A percentile compares a stretch with the other conserved stretches of the same genome.
Evolutionary conservation across 495 filamentous ascomycete species (phyloP).

Genomic region (Lepidopterella palustris): DNA sequence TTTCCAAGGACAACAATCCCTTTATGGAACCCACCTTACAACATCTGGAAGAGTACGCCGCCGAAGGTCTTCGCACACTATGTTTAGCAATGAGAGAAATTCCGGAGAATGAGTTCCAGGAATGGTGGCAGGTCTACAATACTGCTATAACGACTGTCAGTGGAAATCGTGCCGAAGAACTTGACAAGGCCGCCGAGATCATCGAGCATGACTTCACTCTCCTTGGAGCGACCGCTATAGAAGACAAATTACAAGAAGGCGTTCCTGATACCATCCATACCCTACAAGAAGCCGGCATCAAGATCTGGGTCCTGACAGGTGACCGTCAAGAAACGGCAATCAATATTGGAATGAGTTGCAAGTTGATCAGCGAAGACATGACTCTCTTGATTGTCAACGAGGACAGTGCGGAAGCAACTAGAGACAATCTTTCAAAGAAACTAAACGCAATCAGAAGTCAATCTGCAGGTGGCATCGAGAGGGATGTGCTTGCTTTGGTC

Average conservation of each 20-base stretch:
- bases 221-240: slow-evolving; percentile 93
- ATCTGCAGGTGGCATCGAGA: slow-evolving; percentile 62
- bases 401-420: slow-evolving; percentile 64
- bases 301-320: slow-evolving; percentile 97
- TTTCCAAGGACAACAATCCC: slow-evolving; percentile 64
- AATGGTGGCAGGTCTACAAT: slow-evolving; percentile 84
- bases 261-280: slow-evolving; percentile 99
- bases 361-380: slow-evolving; percentile 98
- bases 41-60: slow-evolving; percentile 96
- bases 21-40: slow-evolving; percentile 80
- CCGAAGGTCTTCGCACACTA: slow-evolving; percentile 89
- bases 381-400: slow-evolving; percentile 95
- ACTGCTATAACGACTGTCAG: slow-evolving; percentile 86
- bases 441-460: slow-evolving; percentile 78
- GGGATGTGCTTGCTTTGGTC: slow-evolving; percentile 85
- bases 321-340: slow-evolving; percentile 99
- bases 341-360: slow-evolving; percentile 99
- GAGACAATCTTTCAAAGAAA: slow-evolving; percentile 86
- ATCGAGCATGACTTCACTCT: slow-evolving; percentile 89
- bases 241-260: slow-evolving; percentile 94
- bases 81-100: slow-evolving; percentile 95
- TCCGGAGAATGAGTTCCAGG: slow-evolving; percentile 80
- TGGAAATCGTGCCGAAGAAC: slow-evolving; percentile 85
- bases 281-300: slow-evolving; percentile 93
- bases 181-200: slow-evolving; percentile 94